Conservation (phyloP, 345 rosid species). For the Syzygium jambos region DNA sequence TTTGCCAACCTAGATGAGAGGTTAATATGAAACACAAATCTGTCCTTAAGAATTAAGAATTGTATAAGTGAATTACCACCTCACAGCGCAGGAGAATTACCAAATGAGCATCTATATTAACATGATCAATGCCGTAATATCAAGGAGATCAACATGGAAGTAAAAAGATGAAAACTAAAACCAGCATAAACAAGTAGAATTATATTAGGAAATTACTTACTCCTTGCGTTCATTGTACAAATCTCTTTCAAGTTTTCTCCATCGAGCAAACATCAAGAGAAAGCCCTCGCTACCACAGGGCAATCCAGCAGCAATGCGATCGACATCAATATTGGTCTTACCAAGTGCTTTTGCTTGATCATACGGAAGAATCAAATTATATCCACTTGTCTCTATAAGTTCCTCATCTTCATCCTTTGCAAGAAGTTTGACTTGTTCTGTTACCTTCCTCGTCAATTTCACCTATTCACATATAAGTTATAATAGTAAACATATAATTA, state of each 20-base stretch:
- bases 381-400: conserved; percentile 58
- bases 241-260: conserved; percentile 98
- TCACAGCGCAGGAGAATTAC: background rate
- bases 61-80: background rate
- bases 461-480: conserved; percentile 33
- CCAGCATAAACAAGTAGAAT: background rate
- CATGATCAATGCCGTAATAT: background rate
- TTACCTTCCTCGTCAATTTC: conserved; percentile 81
- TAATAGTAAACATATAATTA: background rate
- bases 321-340: conserved; percentile 88
- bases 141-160: background rate
- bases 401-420: conserved; percentile 89
- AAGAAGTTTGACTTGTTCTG: conserved; percentile 83
- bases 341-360: conserved; percentile 99
- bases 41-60: background rate
- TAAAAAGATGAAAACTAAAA: background rate
- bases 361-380: conserved; percentile 71
- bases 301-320: conserved; percentile 97
- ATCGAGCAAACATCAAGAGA: conserved; percentile 97
- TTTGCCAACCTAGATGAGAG: background rate
- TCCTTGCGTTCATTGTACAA: conserved; percentile 93
- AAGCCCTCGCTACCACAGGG: conserved; percentile 99
- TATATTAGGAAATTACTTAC: conserved; percentile 24
- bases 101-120: background rate
- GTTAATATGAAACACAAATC: background rate